A percentile compares a stretch with the other conserved stretches of the same genome.
phyloP scores from a whole-genome alignment of 495 filamentous ascomycete species.

The Apiosordaria backusii region DNA sequence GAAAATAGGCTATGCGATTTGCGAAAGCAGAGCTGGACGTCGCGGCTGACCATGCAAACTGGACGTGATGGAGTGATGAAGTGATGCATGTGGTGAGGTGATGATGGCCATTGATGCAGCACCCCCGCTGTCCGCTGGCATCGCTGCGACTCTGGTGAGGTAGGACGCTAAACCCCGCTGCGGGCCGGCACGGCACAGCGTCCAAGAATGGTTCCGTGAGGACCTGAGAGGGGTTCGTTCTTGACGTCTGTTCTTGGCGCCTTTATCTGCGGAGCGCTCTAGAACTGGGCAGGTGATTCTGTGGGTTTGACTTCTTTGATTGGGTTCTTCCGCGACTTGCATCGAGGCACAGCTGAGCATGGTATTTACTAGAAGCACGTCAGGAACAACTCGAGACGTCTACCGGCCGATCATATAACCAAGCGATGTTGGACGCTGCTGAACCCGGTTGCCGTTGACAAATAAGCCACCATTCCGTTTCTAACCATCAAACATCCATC shows the following conservation, averaged over 20 bases:
- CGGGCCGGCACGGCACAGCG: background rate
- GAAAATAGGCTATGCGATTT: background rate
- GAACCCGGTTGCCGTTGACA: background rate
- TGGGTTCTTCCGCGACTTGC: too few relatives aligned
- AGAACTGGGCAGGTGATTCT: conserved; percentile 8
- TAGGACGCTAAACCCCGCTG: background rate
- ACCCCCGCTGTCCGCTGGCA: background rate
- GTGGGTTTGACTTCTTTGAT: background rate
- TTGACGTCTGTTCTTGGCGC: conserved; percentile 1
- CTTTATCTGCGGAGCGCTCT: conserved; percentile 7
- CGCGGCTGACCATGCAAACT: too few relatives aligned
- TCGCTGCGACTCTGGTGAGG: background rate
- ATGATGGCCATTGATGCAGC: background rate
- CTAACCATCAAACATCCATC: too few relatives aligned
- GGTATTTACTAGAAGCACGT: background rate
- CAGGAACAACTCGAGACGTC: background rate
- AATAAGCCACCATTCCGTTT: background rate
- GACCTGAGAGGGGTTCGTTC: background rate
- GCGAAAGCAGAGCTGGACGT: background rate
- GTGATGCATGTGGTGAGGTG: background rate
- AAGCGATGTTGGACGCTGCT: background rate
- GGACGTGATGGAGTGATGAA: background rate
- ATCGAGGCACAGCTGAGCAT: background rate
- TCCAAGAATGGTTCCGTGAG: background rate
- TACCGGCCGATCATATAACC: background rate